phyloP scores from a whole-genome alignment of 2,329 filamentous ascomycete genomes.

The Amauroascus niger region DNA sequence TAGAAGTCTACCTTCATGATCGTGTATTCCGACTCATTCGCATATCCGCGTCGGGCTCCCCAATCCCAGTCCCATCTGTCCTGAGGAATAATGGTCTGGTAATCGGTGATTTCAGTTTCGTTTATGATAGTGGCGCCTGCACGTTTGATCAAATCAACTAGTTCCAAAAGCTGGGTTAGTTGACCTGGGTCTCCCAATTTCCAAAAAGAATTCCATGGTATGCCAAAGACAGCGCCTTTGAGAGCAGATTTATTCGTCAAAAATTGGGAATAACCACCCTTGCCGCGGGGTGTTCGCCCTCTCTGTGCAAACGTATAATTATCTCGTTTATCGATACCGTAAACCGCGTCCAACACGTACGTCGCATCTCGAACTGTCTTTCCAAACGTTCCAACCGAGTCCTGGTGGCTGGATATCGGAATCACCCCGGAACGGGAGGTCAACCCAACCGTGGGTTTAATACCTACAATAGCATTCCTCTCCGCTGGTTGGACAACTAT shows the following conservation, averaged over 20 bases:
- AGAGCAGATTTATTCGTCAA: constrained; percentile 47
- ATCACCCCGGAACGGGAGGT: constrained; percentile 58
- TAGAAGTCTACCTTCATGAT: constrained; percentile 55
- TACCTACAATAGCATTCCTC: constrained; percentile 58
- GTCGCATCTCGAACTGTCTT: constrained; percentile 60
- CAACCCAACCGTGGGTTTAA: constrained; percentile 66
- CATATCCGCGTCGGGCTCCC: constrained; percentile 50
- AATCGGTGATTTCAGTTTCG: constrained; percentile 56
- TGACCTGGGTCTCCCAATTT: constrained; percentile 49
- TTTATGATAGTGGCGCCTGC: constrained; percentile 61
- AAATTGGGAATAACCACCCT: constrained; percentile 47
- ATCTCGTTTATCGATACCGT: constrained; percentile 53
- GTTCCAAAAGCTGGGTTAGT: constrained; percentile 43
- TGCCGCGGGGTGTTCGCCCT: constrained; percentile 42
- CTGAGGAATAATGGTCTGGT: constrained; percentile 52
- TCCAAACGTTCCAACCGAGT: constrained; percentile 58
- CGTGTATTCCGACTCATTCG: constrained; percentile 67
- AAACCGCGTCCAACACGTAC: constrained; percentile 58
- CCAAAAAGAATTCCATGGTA: constrained; percentile 67
- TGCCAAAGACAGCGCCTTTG: constrained; percentile 54
- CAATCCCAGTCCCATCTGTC: constrained; percentile 68
- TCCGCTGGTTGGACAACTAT: constrained; percentile 60
- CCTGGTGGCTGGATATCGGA: constrained; percentile 57
- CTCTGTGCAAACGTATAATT: constrained; percentile 55
- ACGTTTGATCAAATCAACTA: constrained; percentile 46